Evolutionary conservation across 768 basidiomycete species (phyloP).

Genomic region (Tylopilus intermedius): DNA sequence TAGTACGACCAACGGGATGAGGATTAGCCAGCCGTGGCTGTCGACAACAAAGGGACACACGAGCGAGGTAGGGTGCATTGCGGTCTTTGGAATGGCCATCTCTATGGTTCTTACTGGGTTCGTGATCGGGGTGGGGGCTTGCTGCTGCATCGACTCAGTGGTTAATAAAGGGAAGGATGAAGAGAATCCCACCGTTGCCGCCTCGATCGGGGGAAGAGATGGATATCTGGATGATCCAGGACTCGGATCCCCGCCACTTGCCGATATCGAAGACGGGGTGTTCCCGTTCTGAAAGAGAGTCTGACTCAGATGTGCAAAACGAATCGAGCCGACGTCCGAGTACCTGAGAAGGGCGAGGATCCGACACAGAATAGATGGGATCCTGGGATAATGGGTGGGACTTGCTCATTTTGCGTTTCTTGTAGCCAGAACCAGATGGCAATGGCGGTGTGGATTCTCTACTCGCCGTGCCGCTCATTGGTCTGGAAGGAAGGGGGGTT

Average conservation of each 20-base stretch:
- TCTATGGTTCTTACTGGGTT: not conserved
- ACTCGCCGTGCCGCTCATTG: slow-evolving; percentile 11
- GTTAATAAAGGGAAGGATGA: slow-evolving; percentile 2
- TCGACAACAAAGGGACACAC: slow-evolving; percentile 10
- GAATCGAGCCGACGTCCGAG: not conserved
- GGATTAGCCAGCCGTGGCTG: not conserved
- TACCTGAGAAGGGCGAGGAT: slow-evolving; percentile 17
- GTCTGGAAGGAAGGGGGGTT: not conserved
- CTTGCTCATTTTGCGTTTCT: slow-evolving; percentile 13
- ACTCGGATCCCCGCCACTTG: slow-evolving; percentile 3
- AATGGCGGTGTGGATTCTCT: not conserved
- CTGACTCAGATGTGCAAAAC: slow-evolving; percentile 7
- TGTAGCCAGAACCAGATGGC: slow-evolving; percentile 1
- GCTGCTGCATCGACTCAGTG: slow-evolving; percentile 12
- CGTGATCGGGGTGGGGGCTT: slow-evolving; percentile 1
- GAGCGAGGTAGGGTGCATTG: not conserved
- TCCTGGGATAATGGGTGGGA: slow-evolving; percentile 5
- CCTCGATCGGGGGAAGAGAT: slow-evolving; percentile 5
- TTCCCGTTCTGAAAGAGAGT: slow-evolving; percentile 15
- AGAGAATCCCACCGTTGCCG: slow-evolving; percentile 15
- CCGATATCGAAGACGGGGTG: slow-evolving; percentile 11
- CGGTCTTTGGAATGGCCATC: slow-evolving; percentile 17
- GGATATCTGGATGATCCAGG: slow-evolving; percentile 7
- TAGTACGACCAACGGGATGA: not conserved
- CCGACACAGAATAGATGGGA: slow-evolving; percentile 3